Conservation (phyloP, 441 rosid genomes). For the Populus hybrid region DNA sequence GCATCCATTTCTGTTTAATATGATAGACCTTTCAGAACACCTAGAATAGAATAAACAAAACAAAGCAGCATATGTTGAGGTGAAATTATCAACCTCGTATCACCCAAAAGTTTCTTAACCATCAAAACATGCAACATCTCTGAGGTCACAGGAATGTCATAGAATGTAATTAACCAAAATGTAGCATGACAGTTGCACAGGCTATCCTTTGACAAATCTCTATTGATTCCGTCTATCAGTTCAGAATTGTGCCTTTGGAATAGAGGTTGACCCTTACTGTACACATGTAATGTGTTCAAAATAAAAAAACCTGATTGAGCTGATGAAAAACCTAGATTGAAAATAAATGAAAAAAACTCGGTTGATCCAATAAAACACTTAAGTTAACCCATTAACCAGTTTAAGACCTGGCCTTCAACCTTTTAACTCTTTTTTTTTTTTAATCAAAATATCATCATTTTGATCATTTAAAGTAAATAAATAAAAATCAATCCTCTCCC, state of each 20-base stretch:
- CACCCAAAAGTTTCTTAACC: background rate
- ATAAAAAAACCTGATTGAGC: no score
- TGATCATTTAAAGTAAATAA: no score
- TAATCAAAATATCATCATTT: no score
- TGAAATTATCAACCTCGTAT: background rate
- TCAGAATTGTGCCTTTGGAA: conserved; percentile 94
- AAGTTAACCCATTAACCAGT: no score
- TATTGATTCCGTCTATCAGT: conserved; percentile 64
- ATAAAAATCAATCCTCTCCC: no score
- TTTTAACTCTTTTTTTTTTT: no score
- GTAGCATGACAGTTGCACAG: background rate
- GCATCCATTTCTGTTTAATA: conserved; percentile 60
- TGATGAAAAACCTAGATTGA: no score
- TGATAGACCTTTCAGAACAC: conserved; percentile 16
- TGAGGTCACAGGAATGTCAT: background rate
- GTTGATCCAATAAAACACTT: no score
- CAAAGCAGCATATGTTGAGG: background rate
- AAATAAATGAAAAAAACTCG: no score
- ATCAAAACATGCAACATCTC: background rate
- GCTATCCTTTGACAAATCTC: conserved; percentile 61
- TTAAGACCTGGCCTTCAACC: no score
- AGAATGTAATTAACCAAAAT: background rate
- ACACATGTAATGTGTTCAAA: conserved; percentile 70
- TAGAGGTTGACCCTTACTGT: conserved; percentile 88
- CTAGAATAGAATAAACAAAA: background rate